Percentiles rank a stretch among this genome's conserved stretches.
phyloP scores from a whole-genome alignment of 2,329 filamentous ascomycete genomes.

The Stagonosporopsis rhizophila region DNA sequence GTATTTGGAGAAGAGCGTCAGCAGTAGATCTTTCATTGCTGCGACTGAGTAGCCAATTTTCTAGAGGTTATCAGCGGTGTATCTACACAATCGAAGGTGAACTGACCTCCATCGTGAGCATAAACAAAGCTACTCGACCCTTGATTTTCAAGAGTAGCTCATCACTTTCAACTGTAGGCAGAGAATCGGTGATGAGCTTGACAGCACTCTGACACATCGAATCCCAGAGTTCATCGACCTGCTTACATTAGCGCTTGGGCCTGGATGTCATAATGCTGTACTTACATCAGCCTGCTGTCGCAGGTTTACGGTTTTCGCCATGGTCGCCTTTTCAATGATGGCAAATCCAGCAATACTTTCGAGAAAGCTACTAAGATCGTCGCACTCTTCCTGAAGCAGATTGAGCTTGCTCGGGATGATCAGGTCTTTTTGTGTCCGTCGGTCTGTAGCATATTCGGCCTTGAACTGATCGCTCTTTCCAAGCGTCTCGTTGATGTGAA shows the following conservation, averaged over 20 bases:
- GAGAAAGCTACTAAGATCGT: conserved; percentile 84
- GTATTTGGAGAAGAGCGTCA: conserved; percentile 94
- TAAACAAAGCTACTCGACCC: conserved; percentile 89
- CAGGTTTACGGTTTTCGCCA: conserved; percentile 83
- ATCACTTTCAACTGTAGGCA: conserved; percentile 83
- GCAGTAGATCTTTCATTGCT: conserved; percentile 80
- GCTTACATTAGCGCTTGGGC: conserved; percentile 4
- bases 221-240: conserved; percentile 98
- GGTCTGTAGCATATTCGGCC: conserved; percentile 87
- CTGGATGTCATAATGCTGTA: not conserved
- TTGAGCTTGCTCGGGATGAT: conserved; percentile 79
- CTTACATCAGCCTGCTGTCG: conserved; percentile 80
- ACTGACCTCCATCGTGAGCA: conserved; percentile 93
- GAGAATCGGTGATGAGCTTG: conserved; percentile 77
- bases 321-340: conserved; percentile 93
- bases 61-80: conserved; percentile 52
- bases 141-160: conserved; percentile 95
- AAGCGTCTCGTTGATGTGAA: conserved; percentile 95
- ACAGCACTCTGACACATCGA: conserved; percentile 94
- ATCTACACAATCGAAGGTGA: not conserved
- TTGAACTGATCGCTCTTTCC: conserved; percentile 92
- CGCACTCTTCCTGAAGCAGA: conserved; percentile 81
- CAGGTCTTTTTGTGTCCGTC: conserved; percentile 89
- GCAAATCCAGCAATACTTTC: conserved; percentile 96
- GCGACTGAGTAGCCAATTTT: conserved; percentile 89